Evolutionary conservation across 140 eudicot species (phyloP), one percentile per base, ranked within the genome.

Genomic region (Senecio squalidus): DNA sequence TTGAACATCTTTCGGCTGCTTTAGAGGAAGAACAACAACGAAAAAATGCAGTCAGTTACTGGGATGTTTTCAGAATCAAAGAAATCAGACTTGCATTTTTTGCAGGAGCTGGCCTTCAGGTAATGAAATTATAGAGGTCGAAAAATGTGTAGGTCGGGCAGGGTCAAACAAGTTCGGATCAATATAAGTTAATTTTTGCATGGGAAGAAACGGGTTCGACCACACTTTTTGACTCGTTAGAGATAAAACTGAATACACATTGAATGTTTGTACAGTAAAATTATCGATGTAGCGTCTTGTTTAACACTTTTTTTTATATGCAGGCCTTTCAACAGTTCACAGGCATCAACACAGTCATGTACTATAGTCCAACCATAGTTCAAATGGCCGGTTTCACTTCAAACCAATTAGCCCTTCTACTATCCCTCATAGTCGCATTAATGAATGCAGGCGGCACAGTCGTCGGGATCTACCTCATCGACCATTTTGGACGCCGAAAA

Each of bases 91-190:
- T 81, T 66, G 96, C 94, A 2, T 84, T 88, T 74, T 16, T 84
- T 7, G 91, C 87, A 0, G 94, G 96, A 17, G 96, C 92, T 51
- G 91, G 94, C 68, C 86, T 88, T 18, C 91, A 81, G 88, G 96
- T 87, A 79, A 52, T 55, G 31, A 29, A 30, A 18, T 22, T 6
- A 22, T 49, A 49, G 15, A 49, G 1, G 31, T 54, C 25, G 60
- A 14, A 28, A 9, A 54, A 15, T 54, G 60, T 24, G 60, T 3
- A 9, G 62, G 62, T 33, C 28, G 7, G 62, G 39, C n/a, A 5
- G 41, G 22, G 15, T 33, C n/a, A n/a, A n/a, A n/a, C n/a, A n/a
- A n/a, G n/a, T n/a, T n/a, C n/a, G n/a, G n/a, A n/a, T n/a, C n/a
- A n/a, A n/a, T n/a, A n/a, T n/a, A n/a, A n/a, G n/a, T n/a, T n/a